These are phyloP conservation scores for Backusella australiensis DNA, from an alignment of 192 early-diverging fungal genomes.

Conservation along the genomic window DNA sequence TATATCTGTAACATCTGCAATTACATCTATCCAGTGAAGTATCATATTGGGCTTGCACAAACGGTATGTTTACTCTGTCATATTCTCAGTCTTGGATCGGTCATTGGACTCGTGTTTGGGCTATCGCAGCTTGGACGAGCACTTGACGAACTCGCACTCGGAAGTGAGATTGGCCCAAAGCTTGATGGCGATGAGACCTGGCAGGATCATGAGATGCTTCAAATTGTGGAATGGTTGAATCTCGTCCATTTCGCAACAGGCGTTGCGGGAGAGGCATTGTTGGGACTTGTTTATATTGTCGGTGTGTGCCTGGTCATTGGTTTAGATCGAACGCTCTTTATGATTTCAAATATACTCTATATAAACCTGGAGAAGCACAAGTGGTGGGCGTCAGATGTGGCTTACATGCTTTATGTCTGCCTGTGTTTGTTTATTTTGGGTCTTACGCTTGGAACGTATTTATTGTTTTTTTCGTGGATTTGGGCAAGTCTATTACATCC, in stretches of 20 bases:
- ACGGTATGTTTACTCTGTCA: background rate
- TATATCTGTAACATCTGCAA: constrained; percentile 2
- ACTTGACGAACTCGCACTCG: constrained; percentile 15
- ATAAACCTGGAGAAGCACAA: background rate
- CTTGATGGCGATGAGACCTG: constrained; percentile 28
- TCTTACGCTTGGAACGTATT: constrained; percentile 16
- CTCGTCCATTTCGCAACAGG: constrained; percentile 21
- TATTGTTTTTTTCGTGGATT: constrained; percentile 27
- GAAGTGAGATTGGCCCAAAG: constrained; percentile 19
- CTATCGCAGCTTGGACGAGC: constrained; percentile 8
- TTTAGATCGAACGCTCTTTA: constrained; percentile 1
- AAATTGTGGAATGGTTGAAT: constrained; percentile 19
- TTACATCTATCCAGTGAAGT: background rate
- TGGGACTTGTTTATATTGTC: constrained; percentile 21
- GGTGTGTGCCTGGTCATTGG: constrained; percentile 18
- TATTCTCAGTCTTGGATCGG: constrained; percentile 18
- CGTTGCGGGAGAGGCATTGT: constrained; percentile 18
- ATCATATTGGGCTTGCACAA: background rate
- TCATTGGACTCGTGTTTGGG: constrained; percentile 17
- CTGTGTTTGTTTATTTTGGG: background rate
- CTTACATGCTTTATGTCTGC: background rate
- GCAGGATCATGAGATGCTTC: constrained; percentile 24
- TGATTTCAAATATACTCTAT: constrained; percentile 11
- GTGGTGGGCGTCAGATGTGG: background rate
- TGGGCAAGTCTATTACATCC: constrained; percentile 24